Conservation (phyloP, 1,139 yeast species). For the Debaryomyces psychrophilus region DNA sequence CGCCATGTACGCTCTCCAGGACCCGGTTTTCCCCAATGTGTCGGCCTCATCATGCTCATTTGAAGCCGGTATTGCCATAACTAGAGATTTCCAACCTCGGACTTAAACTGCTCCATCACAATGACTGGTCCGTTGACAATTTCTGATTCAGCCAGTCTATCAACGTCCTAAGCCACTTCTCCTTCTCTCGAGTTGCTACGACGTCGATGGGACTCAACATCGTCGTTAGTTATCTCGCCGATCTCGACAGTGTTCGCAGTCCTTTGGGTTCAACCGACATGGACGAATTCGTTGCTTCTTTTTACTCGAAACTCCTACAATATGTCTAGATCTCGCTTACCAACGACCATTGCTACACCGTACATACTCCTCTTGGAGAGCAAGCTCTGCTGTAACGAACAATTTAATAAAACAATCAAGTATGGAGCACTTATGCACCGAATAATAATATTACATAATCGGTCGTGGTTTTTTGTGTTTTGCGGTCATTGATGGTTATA, state of each 20-base stretch:
- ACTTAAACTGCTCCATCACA: conserved; percentile 13
- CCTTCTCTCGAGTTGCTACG: conserved; percentile 24
- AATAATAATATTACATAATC: conserved; percentile 2
- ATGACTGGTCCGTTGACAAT: conserved; percentile 23
- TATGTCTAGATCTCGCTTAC: not conserved
- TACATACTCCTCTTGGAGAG: not conserved
- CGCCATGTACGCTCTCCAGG: conserved; percentile 24
- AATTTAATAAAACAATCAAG: not conserved
- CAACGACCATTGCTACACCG: not conserved
- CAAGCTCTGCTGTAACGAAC: not conserved
- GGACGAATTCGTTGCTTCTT: conserved; percentile 12
- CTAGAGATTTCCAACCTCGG: conserved; percentile 39
- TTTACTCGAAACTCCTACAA: conserved; percentile 1
- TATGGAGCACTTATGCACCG: conserved; percentile 1
- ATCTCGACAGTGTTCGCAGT: conserved; percentile 12
- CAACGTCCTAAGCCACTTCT: conserved; percentile 26
- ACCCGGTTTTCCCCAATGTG: conserved; percentile 22
- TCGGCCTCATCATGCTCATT: conserved; percentile 16
- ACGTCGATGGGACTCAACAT: conserved; percentile 27
- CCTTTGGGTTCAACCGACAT: conserved; percentile 9
- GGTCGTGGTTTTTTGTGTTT: not conserved
- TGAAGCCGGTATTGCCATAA: conserved; percentile 21
- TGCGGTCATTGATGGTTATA: conserved; percentile 9
- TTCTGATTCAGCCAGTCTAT: conserved; percentile 31
- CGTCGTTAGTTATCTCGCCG: conserved; percentile 22